Conservation (phyloP, 352 stramenopile genomes). For the Albugo candida region DNA sequence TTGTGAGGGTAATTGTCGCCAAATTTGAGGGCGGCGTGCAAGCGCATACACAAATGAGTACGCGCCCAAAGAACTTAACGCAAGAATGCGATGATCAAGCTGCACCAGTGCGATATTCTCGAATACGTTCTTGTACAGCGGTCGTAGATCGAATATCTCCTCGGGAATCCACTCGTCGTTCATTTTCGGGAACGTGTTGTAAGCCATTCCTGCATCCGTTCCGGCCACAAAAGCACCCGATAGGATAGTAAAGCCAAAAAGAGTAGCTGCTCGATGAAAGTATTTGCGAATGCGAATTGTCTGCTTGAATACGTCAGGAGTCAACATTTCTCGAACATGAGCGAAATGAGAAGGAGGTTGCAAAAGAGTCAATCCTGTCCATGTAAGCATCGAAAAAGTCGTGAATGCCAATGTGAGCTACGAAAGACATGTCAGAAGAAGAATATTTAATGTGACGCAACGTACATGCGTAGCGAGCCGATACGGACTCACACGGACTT, state of each 20-base stretch:
- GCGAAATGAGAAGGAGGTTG: constrained; percentile 40
- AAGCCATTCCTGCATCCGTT: constrained; percentile 96
- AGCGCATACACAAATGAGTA: constrained; percentile 50
- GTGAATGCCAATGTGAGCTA: constrained; percentile 91
- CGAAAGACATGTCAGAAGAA: constrained; percentile 1
- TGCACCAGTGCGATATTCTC: constrained; percentile 98
- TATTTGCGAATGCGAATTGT: constrained; percentile 39
- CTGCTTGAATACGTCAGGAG: constrained; percentile 50
- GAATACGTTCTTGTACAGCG: constrained; percentile 91
- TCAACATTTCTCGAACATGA: constrained; percentile 60
- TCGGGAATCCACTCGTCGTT: constrained; percentile 86
- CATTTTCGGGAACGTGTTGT: constrained; percentile 98
- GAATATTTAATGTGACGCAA: neutral
- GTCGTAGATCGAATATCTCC: constrained; percentile 77
- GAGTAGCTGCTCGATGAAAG: constrained; percentile 30
- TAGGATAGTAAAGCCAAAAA: constrained; percentile 66
- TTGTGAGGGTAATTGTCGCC: constrained; percentile 66
- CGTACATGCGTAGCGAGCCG: constrained; percentile 87
- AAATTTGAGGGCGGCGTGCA: constrained; percentile 49
- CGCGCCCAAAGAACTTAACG: constrained; percentile 72
- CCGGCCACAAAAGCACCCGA: constrained; percentile 92
- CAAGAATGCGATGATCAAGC: constrained; percentile 93
- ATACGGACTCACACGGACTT: constrained; percentile 96
- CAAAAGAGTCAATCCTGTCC: constrained; percentile 86
- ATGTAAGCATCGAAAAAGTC: constrained; percentile 88